Conservation (phyloP, 176 grass and related monocot genomes). For the Oryza meyeriana region DNA sequence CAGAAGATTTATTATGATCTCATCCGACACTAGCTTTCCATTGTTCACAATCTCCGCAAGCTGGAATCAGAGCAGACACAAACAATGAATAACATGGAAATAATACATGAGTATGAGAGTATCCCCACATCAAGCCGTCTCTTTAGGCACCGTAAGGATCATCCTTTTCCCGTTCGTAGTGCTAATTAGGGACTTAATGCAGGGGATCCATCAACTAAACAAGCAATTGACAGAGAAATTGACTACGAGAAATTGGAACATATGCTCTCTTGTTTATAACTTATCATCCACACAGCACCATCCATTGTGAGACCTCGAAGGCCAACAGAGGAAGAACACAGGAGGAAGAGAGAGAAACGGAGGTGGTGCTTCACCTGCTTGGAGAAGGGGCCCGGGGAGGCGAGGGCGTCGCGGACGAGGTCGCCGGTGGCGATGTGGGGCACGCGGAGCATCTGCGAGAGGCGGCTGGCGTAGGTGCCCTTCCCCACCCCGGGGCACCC, state of each 20-base stretch:
- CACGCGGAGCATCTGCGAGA: conserved; percentile 70
- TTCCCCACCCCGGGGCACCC: conserved; percentile 95
- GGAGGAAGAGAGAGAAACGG: background rate
- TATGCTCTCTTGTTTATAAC: background rate
- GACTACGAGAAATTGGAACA: background rate
- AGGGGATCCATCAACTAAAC: background rate
- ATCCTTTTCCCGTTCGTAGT: background rate
- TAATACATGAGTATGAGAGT: background rate
- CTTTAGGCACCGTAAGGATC: background rate
- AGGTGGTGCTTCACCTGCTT: conserved; percentile 44
- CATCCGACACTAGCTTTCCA: conserved; percentile 88
- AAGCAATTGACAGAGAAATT: background rate
- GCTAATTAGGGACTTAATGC: background rate
- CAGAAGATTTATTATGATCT: conserved; percentile 83
- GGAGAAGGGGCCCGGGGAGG: conserved; percentile 47
- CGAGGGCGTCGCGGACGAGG: conserved; percentile 83
- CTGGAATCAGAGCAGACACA: conserved; percentile 42
- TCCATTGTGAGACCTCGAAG: background rate
- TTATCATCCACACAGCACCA: background rate
- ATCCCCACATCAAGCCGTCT: background rate
- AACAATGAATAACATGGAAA: background rate
- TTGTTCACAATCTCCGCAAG: conserved; percentile 83
- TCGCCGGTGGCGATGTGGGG: conserved; percentile 99
- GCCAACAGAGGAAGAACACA: background rate
- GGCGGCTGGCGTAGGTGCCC: conserved; percentile 94